phyloP scores from a whole-genome alignment of 1,284 basidiomycete genomes.

The Inonotus obliquus region DNA sequence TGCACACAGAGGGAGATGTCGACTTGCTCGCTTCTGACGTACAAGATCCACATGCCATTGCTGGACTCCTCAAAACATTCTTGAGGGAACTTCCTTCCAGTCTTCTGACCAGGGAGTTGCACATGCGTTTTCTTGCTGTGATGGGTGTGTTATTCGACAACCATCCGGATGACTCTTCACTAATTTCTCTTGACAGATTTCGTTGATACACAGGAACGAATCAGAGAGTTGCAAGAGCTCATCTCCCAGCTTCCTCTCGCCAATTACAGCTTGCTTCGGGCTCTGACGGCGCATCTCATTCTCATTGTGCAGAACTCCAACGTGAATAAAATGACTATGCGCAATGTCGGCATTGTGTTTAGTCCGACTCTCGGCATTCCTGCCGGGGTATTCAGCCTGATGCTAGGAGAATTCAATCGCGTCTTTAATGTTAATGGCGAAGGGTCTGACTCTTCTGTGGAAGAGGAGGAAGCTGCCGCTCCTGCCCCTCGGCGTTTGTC shows the following conservation, averaged over 20 bases:
- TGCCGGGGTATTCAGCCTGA: constrained; percentile 89
- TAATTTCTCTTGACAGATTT: constrained; percentile 54
- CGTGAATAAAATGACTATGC: constrained; percentile 98
- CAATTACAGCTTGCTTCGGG: constrained; percentile 92
- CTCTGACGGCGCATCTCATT: constrained; percentile 93
- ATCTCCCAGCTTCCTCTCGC: constrained; percentile 85
- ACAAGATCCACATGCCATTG: constrained; percentile 94
- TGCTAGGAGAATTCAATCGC: constrained; percentile 86
- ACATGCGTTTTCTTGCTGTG: constrained; percentile 83
- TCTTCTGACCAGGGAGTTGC: constrained; percentile 87
- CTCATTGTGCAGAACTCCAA: constrained; percentile 88
- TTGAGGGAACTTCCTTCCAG: constrained; percentile 87
- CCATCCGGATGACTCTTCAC: constrained; percentile 9
- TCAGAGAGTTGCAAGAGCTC: constrained; percentile 80
- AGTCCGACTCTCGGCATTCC: constrained; percentile 94
- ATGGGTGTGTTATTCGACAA: constrained; percentile 61
- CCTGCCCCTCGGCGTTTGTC: constrained; percentile 29
- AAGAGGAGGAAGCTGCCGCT: constrained; percentile 33
- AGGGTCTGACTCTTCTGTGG: constrained; percentile 32
- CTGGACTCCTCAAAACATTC: constrained; percentile 87
- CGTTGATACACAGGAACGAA: constrained; percentile 82
- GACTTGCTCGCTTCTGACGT: constrained; percentile 86
- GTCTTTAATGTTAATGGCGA: constrained; percentile 75
- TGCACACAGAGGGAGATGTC: constrained; percentile 79
- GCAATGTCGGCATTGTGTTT: constrained; percentile 98